These are phyloP conservation scores for Xylariaceae sp. DNA, from an alignment of 2,329 filamentous ascomycete genomes.

Conservation along the genomic window DNA sequence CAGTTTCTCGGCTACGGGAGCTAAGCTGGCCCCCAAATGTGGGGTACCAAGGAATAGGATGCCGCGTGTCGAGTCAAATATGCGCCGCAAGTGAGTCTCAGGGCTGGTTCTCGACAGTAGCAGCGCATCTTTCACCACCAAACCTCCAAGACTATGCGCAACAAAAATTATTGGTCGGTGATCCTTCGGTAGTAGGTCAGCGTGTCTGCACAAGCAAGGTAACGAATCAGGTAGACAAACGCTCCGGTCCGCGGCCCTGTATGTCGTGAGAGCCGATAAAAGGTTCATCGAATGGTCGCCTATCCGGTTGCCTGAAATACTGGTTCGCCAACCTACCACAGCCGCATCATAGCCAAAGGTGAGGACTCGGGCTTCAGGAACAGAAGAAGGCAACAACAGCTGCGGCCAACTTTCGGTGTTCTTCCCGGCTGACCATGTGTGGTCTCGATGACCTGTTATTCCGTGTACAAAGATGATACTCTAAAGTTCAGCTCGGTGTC, in stretches of 20 bases:
- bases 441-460: slow-evolving; percentile 10
- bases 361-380: slow-evolving; percentile 13
- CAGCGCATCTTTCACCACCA: slow-evolving; percentile 18
- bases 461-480: slow-evolving; percentile 19
- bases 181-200: background rate
- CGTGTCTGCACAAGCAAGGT: background rate
- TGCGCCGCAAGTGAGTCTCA: slow-evolving; percentile 4
- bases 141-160: slow-evolving; percentile 13
- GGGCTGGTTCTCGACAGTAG: slow-evolving; percentile 5
- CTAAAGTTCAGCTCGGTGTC: background rate
- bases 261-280: background rate
- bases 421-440: slow-evolving; percentile 10
- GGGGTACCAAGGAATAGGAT: slow-evolving; percentile 17
- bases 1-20: background rate
- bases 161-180: slow-evolving; percentile 15
- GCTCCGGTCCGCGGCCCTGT: background rate
- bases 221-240: background rate
- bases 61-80: slow-evolving; percentile 1
- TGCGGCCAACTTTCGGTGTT: slow-evolving; percentile 11
- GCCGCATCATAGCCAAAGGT: slow-evolving; percentile 20
- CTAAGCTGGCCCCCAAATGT: slow-evolving; percentile 6
- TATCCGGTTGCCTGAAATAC: slow-evolving; percentile 7
- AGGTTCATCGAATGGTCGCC: slow-evolving; percentile 10
- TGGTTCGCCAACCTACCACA: background rate
- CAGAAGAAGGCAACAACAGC: background rate